A percentile compares a stretch with the other conserved stretches of the same genome.
Evolutionary conservation across 2,329 filamentous ascomycete species (phyloP).

Genomic region (Trichoderma brevicompactum): DNA sequence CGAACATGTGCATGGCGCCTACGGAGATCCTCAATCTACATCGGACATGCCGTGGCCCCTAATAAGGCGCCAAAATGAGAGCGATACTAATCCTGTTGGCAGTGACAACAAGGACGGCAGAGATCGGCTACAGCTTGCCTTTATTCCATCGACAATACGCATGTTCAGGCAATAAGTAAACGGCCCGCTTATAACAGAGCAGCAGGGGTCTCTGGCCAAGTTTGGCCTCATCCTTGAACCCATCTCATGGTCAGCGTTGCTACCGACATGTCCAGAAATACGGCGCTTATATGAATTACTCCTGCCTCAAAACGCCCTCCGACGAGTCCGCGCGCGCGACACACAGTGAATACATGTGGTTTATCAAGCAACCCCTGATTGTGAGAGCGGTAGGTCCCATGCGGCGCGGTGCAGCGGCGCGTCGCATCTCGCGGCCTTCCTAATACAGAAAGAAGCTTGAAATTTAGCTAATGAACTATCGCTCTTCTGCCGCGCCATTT

Average conservation of each 20-base stretch:
- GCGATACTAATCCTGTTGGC: too few species aligned
- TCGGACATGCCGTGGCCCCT: neutral
- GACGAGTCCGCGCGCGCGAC: neutral
- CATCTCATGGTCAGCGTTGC: neutral
- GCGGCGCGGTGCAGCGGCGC: neutral
- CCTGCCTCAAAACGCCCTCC: neutral
- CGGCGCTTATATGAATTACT: too few species aligned
- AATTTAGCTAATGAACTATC: conserved; percentile 6
- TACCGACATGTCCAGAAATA: neutral
- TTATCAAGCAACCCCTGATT: neutral
- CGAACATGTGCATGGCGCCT: neutral
- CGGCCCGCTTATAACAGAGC: too few species aligned
- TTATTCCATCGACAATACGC: too few species aligned
- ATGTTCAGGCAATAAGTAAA: too few species aligned
- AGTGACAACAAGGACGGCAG: neutral
- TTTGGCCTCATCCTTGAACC: too few species aligned
- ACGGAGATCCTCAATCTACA: neutral
- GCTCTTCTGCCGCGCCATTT: neutral
- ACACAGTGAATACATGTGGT: neutral
- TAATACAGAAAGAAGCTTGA: conserved; percentile 21
- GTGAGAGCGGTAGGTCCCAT: neutral
- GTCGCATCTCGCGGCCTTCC: conserved; percentile 17
- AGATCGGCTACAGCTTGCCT: neutral
- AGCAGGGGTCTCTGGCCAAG: too few species aligned
- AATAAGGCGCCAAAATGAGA: neutral